Evolutionary conservation across 768 basidiomycete genomes (phyloP), one percentile per base, ranked within the genome.

Genomic region (Kwoniella sp.): DNA sequence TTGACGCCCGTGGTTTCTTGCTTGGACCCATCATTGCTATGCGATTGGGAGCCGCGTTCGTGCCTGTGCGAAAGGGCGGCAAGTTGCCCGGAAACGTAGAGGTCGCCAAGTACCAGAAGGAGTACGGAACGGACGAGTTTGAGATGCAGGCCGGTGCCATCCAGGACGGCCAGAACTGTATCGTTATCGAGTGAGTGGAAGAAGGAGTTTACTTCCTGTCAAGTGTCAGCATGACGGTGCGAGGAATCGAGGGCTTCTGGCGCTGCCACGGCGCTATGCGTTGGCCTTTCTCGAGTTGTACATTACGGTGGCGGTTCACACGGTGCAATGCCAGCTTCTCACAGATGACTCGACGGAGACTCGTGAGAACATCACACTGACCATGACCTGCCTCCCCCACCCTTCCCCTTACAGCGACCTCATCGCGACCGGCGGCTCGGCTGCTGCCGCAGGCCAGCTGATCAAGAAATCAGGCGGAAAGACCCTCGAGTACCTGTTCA

Each of bases 371-470:
- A n/a, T n/a, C n/a, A 5, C 28, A 17, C 11, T 29, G 26, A 34
- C 34, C 20, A 56, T 12, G 23, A 5, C 34, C 17, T 29, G 28
- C 58, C 23, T 0, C 31, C 23, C 29, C 8, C 8, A 26, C 20
- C 37, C 13, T 31, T 47, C 7, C 2, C 54, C 29, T 22, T 45
- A 1, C 61, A 80, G 79, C 81, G 96, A 99, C 81, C 85, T 99
- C 45, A 91, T 99, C 68, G 96, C 96, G 0, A 97, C 95, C 30
- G 95, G 94, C 67, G 96, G 96, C 9, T 96, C 93, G 31, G 96
- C 96, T 8, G 87, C 86, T 66, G 93, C 94, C 3, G 93, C 95
- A 2, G 93, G 93, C 55, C 86, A 94, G 72, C 89, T 99, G 34
- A 87, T 97, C 61, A 82, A 86, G 29, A 87, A 89, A 82, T 85